Conservation (phyloP, 352 stramenopile genomes). For the Phytophthora foliorum region DNA sequence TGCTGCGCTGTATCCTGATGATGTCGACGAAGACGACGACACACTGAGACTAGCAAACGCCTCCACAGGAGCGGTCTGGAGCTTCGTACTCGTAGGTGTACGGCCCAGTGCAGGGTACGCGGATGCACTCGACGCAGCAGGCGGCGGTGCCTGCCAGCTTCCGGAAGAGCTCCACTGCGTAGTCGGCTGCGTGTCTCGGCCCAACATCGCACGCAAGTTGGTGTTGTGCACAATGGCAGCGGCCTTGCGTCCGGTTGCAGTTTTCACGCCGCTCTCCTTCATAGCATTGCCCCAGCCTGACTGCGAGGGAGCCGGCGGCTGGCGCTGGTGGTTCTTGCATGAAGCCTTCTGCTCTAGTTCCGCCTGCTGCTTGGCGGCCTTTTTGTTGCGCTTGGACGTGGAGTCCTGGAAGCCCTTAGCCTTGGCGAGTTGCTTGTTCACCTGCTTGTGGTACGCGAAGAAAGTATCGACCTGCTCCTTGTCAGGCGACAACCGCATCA, state of each 20-base stretch:
- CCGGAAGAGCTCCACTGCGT: constrained; percentile 63
- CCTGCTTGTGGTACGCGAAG: constrained; percentile 67
- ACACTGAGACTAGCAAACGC: constrained; percentile 62
- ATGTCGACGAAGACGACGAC: constrained; percentile 28
- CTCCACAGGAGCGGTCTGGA: constrained; percentile 63
- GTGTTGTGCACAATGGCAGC: constrained; percentile 74
- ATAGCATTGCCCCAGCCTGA: constrained; percentile 81
- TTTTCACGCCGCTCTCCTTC: constrained; percentile 66
- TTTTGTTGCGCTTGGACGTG: constrained; percentile 59
- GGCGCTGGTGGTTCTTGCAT: constrained; percentile 31
- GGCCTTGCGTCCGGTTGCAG: constrained; percentile 32
- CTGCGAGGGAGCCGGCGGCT: constrained; percentile 46
- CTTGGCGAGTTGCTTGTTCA: constrained; percentile 48
- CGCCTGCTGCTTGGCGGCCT: constrained; percentile 36
- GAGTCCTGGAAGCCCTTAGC: constrained; percentile 55
- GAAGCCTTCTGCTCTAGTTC: constrained; percentile 30
- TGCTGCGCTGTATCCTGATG: constrained; percentile 47
- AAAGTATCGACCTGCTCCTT: constrained; percentile 72
- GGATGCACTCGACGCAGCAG: constrained; percentile 25
- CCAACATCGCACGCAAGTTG: constrained; percentile 52
- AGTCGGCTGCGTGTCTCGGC: constrained; percentile 45
- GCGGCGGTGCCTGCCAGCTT: constrained; percentile 55
- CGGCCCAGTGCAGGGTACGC: constrained; percentile 32
- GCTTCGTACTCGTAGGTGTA: constrained; percentile 66
- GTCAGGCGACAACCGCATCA: constrained; percentile 82